Evolutionary conservation across 1,284 basidiomycete species (phyloP).

Genomic region (Bjerkandera adusta): DNA sequence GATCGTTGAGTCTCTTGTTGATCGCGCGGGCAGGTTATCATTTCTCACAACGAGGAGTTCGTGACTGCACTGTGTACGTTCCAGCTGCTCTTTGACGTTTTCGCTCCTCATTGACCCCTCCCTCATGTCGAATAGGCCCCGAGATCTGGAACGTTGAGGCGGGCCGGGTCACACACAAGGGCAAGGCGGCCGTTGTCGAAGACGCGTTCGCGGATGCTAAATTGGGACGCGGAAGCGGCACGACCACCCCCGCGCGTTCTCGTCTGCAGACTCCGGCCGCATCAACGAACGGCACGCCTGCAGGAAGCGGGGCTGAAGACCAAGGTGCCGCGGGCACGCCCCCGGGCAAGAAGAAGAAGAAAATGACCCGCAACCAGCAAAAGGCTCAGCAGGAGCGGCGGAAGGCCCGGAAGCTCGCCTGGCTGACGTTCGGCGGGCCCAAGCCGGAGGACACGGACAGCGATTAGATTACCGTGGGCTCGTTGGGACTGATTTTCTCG

Average conservation of each 20-base stretch:
- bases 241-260: constrained; percentile 66
- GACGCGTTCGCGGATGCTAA: constrained; percentile 65
- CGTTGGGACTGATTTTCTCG: not conserved
- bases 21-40: constrained; percentile 68
- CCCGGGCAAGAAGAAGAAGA: constrained; percentile 83
- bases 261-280: constrained; percentile 62
- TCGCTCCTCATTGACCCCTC: constrained; percentile 10
- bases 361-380: constrained; percentile 84
- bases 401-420: constrained; percentile 76
- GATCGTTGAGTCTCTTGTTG: constrained; percentile 16
- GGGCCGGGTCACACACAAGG: constrained; percentile 84
- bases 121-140: constrained; percentile 45
- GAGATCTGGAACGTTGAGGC: constrained; percentile 83
- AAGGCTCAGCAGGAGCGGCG: constrained; percentile 87
- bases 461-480: constrained; percentile 25
- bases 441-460: constrained; percentile 78
- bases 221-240: constrained; percentile 67
- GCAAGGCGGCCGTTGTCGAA: constrained; percentile 83
- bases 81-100: constrained; percentile 6
- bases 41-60: constrained; percentile 95
- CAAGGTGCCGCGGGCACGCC: constrained; percentile 37
- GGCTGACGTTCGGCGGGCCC: constrained; percentile 80
- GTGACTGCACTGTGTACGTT: constrained; percentile 81
- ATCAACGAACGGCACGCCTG: constrained; percentile 65
- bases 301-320: constrained; percentile 70